Percentiles rank a stretch among this genome's conserved stretches.
phyloP scores from a whole-genome alignment of 2,329 filamentous ascomycete genomes.

The Trichophyton mentagrophytes region DNA sequence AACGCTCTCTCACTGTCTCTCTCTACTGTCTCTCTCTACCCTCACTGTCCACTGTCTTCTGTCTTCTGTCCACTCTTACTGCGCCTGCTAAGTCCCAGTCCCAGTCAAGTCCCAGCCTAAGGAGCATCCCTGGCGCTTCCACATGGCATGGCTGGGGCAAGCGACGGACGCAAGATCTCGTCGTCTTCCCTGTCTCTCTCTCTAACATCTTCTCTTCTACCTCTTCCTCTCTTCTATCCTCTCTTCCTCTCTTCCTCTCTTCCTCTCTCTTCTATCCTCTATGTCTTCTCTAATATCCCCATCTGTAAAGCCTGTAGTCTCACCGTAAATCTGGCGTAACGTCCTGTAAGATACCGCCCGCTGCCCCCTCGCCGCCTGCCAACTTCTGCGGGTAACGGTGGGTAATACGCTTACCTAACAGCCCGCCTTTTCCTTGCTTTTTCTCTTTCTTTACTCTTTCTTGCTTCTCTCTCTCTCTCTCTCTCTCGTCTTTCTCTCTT shows the following conservation, averaged over 20 bases:
- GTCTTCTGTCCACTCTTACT: too few species aligned
- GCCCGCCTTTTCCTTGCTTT: not conserved
- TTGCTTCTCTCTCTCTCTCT: not conserved
- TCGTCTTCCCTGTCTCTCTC: not conserved
- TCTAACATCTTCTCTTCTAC: not conserved
- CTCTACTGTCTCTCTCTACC: not conserved
- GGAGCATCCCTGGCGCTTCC: not conserved
- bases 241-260: not conserved
- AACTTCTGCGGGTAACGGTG: not conserved
- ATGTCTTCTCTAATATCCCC: not conserved
- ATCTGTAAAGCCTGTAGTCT: not conserved
- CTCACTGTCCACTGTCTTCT: not conserved
- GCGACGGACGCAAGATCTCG: not conserved
- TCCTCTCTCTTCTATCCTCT: not conserved
- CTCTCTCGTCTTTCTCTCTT: not conserved
- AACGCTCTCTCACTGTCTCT: not conserved
- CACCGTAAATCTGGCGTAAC: not conserved
- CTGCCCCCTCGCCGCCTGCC: not conserved
- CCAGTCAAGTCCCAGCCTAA: not conserved
- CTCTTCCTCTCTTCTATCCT: not conserved
- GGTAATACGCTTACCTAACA: constrained; percentile 2
- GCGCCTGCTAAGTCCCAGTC: not conserved
- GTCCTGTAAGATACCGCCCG: not conserved
- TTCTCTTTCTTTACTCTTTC: not conserved
- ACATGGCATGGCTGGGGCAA: not conserved